A percentile compares a stretch with the other conserved stretches of the same genome.
Conservation (phyloP, 2,329 filamentous ascomycete species). For the Sporothrix pallida region DNA sequence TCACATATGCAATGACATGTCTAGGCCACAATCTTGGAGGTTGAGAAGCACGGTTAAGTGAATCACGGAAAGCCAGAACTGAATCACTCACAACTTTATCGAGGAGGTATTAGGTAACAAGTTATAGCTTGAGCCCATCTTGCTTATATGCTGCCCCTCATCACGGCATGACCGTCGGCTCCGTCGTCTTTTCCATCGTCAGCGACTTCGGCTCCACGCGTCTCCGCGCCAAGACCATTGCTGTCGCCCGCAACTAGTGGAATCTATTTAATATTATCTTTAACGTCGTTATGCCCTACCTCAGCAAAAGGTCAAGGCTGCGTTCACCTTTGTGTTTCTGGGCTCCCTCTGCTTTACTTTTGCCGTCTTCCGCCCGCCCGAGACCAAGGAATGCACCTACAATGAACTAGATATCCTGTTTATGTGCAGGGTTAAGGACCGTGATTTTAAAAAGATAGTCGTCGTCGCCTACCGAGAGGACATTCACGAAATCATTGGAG, state of each 20-base stretch:
- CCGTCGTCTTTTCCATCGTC: conserved; percentile 23
- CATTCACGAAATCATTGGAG: background rate
- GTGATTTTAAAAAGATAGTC: conserved; percentile 6
- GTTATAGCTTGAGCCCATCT: conserved; percentile 11
- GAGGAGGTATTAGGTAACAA: conserved; percentile 3
- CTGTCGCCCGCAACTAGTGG: conserved; percentile 2
- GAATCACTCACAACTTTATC: background rate
- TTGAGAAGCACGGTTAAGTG: background rate
- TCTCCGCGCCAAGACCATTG: conserved; percentile 24
- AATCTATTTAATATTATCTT: conserved; percentile 22
- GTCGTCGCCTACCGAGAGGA: conserved; percentile 14
- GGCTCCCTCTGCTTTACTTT: background rate
- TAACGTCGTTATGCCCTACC: conserved; percentile 27
- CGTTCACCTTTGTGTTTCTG: conserved; percentile 13
- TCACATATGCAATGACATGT: background rate
- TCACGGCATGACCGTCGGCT: conserved; percentile 26
- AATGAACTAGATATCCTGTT: conserved; percentile 24
- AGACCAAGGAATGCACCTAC: conserved; percentile 11
- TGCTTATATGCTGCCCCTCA: conserved; percentile 25
- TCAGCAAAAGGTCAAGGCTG: conserved; percentile 24
- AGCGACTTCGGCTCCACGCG: conserved; percentile 25
- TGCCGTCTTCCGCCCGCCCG: conserved; percentile 7
- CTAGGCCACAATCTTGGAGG: background rate
- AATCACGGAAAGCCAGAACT: background rate
- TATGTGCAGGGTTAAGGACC: background rate